Conservation (phyloP, 2,329 filamentous ascomycete genomes). For the Coniella vitis region DNA sequence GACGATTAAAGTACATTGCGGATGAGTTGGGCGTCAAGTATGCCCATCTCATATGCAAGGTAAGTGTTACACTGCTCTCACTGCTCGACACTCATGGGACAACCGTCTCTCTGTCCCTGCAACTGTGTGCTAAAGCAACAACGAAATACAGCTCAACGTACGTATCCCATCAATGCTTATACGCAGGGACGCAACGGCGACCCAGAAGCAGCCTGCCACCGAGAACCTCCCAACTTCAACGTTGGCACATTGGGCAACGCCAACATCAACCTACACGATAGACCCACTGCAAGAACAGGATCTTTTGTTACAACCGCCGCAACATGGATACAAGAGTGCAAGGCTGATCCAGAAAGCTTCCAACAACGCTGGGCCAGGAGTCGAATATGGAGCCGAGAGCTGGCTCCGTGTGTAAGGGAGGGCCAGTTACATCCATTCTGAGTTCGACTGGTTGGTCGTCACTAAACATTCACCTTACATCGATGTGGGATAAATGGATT, state of each 20-base stretch:
- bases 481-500: too few relatives aligned
- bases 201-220: slow-evolving; percentile 34
- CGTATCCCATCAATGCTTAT: slow-evolving; percentile 59
- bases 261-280: slow-evolving; percentile 29
- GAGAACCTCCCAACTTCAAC: slow-evolving; percentile 40
- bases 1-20: slow-evolving; percentile 47
- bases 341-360: slow-evolving; percentile 35
- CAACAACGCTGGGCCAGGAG: slow-evolving; percentile 29
- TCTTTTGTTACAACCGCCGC: slow-evolving; percentile 38
- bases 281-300: slow-evolving; percentile 43
- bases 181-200: slow-evolving; percentile 43
- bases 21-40: slow-evolving; percentile 52
- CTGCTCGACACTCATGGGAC: too few relatives aligned
- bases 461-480: too few relatives aligned
- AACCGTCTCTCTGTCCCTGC: background rate
- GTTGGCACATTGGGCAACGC: slow-evolving; percentile 30
- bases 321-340: slow-evolving; percentile 36
- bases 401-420: slow-evolving; percentile 27
- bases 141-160: slow-evolving; percentile 40
- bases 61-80: slow-evolving; percentile 22
- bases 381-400: slow-evolving; percentile 31
- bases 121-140: background rate
- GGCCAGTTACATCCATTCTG: background rate
- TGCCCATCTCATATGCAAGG: slow-evolving; percentile 47
- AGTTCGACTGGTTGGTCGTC: background rate